Conservation (phyloP, 2,329 filamentous ascomycete genomes). For the Pestalotiopsis sp. region DNA sequence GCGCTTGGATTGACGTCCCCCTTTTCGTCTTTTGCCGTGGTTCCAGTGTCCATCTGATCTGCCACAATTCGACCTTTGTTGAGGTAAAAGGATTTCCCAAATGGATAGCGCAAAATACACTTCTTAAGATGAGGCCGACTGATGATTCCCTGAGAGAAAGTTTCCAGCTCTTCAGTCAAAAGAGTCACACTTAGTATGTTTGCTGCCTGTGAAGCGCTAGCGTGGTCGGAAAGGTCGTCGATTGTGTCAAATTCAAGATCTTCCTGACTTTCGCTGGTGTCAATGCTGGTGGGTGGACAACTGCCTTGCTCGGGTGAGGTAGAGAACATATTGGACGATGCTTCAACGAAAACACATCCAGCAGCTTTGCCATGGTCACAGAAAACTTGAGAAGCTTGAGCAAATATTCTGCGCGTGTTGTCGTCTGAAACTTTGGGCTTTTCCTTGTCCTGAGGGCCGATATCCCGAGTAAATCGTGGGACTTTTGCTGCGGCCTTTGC, state of each 20-base stretch:
- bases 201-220: not conserved
- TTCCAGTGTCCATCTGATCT: not conserved
- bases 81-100: conserved; percentile 25
- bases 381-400: conserved; percentile 22
- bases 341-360: conserved; percentile 22
- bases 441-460: conserved; percentile 9
- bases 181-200: not conserved
- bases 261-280: conserved; percentile 6
- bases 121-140: conserved; percentile 21
- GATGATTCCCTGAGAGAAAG: conserved; percentile 15
- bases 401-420: conserved; percentile 21
- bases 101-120: conserved; percentile 24
- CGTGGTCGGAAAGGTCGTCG: not conserved
- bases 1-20: not conserved
- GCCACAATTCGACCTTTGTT: conserved; percentile 20
- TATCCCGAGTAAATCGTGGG: not conserved
- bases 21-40: too few relatives aligned
- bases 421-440: conserved; percentile 12
- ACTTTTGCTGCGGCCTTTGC: not conserved
- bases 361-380: conserved; percentile 22
- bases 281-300: conserved; percentile 14
- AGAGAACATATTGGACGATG: conserved; percentile 18
- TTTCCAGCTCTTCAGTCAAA: not conserved
- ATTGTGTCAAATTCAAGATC: conserved; percentile 16
- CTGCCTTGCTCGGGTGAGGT: conserved; percentile 11